Conservation (phyloP, 2,329 filamentous ascomycete genomes). For the Fusarium abutilonis region DNA sequence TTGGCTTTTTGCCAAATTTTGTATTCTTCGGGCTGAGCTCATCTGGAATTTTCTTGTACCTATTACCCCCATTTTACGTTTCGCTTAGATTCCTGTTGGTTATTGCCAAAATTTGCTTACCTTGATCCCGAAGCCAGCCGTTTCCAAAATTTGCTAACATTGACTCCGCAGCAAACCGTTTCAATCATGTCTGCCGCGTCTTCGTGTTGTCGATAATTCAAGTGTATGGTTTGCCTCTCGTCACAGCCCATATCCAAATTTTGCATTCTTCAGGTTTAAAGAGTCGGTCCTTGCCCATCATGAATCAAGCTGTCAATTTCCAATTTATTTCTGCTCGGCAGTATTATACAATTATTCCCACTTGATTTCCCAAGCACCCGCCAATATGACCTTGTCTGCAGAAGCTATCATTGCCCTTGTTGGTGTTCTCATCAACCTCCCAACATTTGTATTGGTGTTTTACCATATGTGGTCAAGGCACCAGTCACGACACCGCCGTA, state of each 20-base stretch:
- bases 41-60: background rate
- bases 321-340: background rate
- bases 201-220: too few species aligned
- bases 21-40: background rate
- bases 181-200: too few species aligned
- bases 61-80: background rate
- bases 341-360: background rate
- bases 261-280: background rate
- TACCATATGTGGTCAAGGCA: slow-evolving; percentile 1
- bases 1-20: slow-evolving; percentile 1
- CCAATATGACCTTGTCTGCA: background rate
- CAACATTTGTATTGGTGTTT: slow-evolving; percentile 6
- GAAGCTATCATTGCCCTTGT: slow-evolving; percentile 14
- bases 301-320: background rate
- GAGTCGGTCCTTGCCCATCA: background rate
- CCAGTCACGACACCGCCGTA: background rate
- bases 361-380: background rate
- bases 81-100: background rate
- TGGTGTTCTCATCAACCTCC: slow-evolving; percentile 7
- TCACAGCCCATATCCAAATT: background rate
- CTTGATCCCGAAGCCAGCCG: too few species aligned
- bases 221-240: background rate
- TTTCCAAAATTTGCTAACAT: too few species aligned
- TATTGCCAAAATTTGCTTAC: background rate
- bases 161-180: too few species aligned